Base-by-base conservation (phyloP, 176 grass and related monocot genomes). In the Carex cristatella region DNA sequence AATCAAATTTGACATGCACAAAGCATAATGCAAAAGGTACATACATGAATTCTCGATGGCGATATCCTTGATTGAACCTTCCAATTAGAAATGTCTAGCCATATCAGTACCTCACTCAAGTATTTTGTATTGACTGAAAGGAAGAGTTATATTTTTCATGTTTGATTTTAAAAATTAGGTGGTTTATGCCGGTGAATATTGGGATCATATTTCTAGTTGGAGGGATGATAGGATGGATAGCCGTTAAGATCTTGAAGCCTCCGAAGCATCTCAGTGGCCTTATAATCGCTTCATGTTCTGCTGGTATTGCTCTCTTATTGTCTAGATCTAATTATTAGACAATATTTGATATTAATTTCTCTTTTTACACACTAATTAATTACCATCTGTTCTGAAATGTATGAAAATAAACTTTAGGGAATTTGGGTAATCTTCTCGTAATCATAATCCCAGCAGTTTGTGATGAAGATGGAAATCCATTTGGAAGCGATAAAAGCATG, bases 121-220 rank as follows among this genome's bases (percentile, higher is more conserved):
- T 69, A 42, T 16, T 9, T 69, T 49, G 23, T 49, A 38, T n/a
- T 3, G 18, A 49, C 2, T 73, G 16, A 48, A 56, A 54, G 56
- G 73, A 53, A 56, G 56, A 2, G 2, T 31, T 69, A 0, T 53
- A 15, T n/a, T 83, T 40, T 46, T 83, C 12, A 19, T 82, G 48
- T 33, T 70, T 58, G 1, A 63, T 74, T 32, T 77, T 31, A 33
- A 55, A 77, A 18, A 65, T 16, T 67, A 94, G 92, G 93, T 95
- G 94, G 94, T 95, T 92, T 77, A 95, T 95, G 94, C 94, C 89
- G 5, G 80, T 95, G 3, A 95, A 95, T 68, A 85, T 95, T 13
- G 91, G 87, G 6, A 82, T 95, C 49, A 54, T 77, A 67, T 95
- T 93, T 90, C 28, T 95, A 40, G 12, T 86, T 14, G 94, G 94